Evolutionary conservation across 805 yeast genomes (phyloP).

Genomic region (Ogataea angusta): DNA sequence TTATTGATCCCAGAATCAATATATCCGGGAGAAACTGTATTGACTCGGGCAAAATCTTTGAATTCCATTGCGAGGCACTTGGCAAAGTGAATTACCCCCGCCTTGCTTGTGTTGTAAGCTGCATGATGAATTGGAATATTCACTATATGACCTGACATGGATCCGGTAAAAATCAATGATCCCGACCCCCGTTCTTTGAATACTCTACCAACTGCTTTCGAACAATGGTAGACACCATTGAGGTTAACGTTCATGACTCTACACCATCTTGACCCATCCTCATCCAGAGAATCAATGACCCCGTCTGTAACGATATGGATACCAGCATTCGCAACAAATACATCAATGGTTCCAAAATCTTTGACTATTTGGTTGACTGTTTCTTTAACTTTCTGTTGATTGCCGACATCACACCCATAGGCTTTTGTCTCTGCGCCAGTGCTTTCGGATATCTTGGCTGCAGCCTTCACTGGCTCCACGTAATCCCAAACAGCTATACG

Average conservation of each 20-base stretch:
- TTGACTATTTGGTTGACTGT: conserved; percentile 31
- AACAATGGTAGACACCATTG: conserved; percentile 49
- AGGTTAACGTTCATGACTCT: conserved; percentile 49
- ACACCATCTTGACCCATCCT: conserved; percentile 41
- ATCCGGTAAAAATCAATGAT: conserved; percentile 50
- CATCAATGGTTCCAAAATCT: conserved; percentile 41
- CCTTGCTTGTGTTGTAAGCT: conserved; percentile 48
- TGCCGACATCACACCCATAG: conserved; percentile 32
- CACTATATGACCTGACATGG: conserved; percentile 54
- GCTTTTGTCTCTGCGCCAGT: conserved; percentile 21
- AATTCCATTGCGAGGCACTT: conserved; percentile 47
- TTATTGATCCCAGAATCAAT: conserved; percentile 39
- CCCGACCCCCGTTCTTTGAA: conserved; percentile 47
- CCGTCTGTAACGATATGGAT: conserved; percentile 28
- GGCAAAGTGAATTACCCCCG: conserved; percentile 46
- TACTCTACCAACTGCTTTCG: conserved; percentile 45
- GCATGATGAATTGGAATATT: conserved; percentile 52
- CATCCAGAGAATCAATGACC: conserved; percentile 21
- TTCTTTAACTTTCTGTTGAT: conserved; percentile 30
- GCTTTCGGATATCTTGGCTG: conserved; percentile 40
- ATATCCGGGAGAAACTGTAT: conserved; percentile 27
- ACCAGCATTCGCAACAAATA: conserved; percentile 44
- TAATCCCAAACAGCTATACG: conserved; percentile 43
- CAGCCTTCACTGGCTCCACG: conserved; percentile 34
- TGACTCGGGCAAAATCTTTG: conserved; percentile 47